Evolutionary conservation across 2,329 filamentous ascomycete species (phyloP).

Genomic region (Exophiala mesophila): DNA sequence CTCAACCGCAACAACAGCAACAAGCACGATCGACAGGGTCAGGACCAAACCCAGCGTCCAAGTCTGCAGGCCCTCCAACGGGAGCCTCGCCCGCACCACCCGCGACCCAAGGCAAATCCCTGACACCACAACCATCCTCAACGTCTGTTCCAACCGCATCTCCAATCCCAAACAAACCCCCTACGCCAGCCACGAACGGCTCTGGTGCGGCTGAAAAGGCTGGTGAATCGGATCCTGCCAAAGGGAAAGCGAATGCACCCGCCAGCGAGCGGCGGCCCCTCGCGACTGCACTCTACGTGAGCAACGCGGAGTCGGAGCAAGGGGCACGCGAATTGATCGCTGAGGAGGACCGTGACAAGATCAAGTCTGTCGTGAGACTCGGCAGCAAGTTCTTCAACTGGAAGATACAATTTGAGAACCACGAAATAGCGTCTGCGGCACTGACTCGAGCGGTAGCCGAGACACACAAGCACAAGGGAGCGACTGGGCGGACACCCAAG

Average conservation of each 20-base stretch:
- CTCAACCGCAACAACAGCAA: slow-evolving; percentile 30
- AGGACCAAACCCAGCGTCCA: slow-evolving; percentile 10
- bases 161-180: slow-evolving; percentile 35
- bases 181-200: slow-evolving; percentile 45
- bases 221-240: slow-evolving; percentile 40
- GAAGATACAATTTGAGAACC: slow-evolving; percentile 76
- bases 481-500: slow-evolving; percentile 71
- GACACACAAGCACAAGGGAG: slow-evolving; percentile 63
- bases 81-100: slow-evolving; percentile 39
- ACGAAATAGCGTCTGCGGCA: slow-evolving; percentile 74
- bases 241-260: slow-evolving; percentile 54
- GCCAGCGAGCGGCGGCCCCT: slow-evolving; percentile 51
- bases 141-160: slow-evolving; percentile 27
- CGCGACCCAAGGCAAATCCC: slow-evolving; percentile 46
- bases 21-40: slow-evolving; percentile 29
- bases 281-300: slow-evolving; percentile 83
- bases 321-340: slow-evolving; percentile 76
- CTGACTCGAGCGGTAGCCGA: slow-evolving; percentile 65
- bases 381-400: slow-evolving; percentile 69
- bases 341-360: slow-evolving; percentile 77
- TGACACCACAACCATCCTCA: slow-evolving; percentile 44
- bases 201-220: slow-evolving; percentile 42
- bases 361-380: slow-evolving; percentile 63
- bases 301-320: slow-evolving; percentile 77
- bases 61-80: slow-evolving; percentile 28